These are phyloP conservation scores for Nicotiana rustica DNA, from an alignment of 305 asterid species.

Conservation along the genomic window DNA sequence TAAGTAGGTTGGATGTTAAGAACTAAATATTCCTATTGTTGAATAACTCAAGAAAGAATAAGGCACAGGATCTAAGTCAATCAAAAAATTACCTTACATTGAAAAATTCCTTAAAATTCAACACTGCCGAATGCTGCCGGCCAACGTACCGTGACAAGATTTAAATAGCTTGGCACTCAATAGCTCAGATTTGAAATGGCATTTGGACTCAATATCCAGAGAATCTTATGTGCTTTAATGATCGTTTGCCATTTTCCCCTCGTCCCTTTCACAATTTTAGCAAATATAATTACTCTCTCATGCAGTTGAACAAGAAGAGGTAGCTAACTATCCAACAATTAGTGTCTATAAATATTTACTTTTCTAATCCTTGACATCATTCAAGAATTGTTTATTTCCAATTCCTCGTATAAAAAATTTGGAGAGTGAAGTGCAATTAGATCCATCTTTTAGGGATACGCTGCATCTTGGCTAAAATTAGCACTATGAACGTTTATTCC, in stretches of 20 bases:
- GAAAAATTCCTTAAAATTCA: conserved; percentile 5
- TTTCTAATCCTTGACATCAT: background rate
- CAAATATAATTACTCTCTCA: background rate
- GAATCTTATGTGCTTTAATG: background rate
- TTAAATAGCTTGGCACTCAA: background rate
- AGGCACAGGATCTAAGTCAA: background rate
- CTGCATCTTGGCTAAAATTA: conserved; percentile 3
- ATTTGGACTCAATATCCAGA: background rate
- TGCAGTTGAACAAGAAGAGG: too few species aligned
- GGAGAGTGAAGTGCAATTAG: background rate
- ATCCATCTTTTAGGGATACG: background rate
- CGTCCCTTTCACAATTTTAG: background rate
- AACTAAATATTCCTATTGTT: background rate
- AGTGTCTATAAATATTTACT: background rate
- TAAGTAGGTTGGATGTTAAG: background rate
- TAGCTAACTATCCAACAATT: background rate
- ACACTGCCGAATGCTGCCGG: conserved; percentile 5
- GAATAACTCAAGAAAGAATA: background rate
- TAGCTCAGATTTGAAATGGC: background rate
- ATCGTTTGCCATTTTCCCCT: background rate
- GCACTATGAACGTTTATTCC: conserved; percentile 32
- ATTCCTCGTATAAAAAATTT: background rate
- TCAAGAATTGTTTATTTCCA: background rate
- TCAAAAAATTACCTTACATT: background rate
- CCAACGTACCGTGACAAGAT: background rate